Conservation (phyloP, 202 grass and related monocot species). For the Setaria italica region DNA sequence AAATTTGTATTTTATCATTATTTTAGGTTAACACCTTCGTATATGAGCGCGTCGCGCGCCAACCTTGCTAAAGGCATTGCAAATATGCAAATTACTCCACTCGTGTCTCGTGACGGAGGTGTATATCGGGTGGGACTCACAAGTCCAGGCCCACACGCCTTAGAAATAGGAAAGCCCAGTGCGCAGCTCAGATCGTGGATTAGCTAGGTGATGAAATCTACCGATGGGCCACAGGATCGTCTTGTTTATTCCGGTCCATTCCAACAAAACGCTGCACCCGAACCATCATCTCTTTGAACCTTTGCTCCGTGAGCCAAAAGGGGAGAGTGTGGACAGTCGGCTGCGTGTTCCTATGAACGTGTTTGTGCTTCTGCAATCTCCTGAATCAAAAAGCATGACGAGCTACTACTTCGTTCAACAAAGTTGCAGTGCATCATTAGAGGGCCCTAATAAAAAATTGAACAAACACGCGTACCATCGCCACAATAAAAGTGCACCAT, state of each 20-base stretch:
- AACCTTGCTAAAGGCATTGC: not conserved
- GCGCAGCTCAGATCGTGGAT: not conserved
- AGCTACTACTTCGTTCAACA: not conserved
- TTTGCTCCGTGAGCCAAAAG: not conserved
- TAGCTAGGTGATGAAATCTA: slow-evolving; percentile 22
- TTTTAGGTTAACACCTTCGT: too few relatives aligned
- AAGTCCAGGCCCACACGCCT: not conserved
- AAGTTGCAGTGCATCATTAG: slow-evolving; percentile 10
- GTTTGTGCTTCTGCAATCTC: not conserved
- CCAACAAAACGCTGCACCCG: slow-evolving; percentile 20
- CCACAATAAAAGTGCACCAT: not conserved
- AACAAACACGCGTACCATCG: not conserved
- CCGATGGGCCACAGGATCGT: slow-evolving; percentile 1
- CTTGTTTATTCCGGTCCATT: slow-evolving; percentile 27
- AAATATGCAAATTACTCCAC: not conserved
- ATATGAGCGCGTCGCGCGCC: too few relatives aligned
- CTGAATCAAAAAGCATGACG: not conserved
- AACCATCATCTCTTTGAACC: not conserved
- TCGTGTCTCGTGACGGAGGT: not conserved
- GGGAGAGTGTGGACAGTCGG: not conserved
- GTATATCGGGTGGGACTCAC: not conserved
- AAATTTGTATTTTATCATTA: too few relatives aligned
- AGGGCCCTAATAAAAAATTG: not conserved
- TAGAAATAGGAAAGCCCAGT: not conserved
- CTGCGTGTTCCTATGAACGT: slow-evolving; percentile 24